These are phyloP conservation scores for Candida odintsovae DNA, from an alignment of 805 yeast genomes.

Conservation along the genomic window DNA sequence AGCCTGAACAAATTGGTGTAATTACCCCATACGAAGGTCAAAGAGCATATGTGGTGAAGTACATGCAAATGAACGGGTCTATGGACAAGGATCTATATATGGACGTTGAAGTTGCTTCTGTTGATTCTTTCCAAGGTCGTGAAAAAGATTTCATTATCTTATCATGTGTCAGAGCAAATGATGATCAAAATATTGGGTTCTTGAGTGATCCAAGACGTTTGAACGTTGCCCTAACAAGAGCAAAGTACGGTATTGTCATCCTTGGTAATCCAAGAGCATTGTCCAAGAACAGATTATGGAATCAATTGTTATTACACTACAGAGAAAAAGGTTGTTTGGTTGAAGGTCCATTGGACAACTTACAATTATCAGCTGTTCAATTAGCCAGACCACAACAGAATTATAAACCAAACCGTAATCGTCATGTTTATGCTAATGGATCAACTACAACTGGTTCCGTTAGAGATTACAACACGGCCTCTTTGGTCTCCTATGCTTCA, in stretches of 20 bases:
- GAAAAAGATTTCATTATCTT: conserved; percentile 78
- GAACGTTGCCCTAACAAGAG: conserved; percentile 87
- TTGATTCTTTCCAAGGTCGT: conserved; percentile 93
- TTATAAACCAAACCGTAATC: conserved; percentile 7
- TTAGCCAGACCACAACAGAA: conserved; percentile 26
- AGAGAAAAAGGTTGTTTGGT: conserved; percentile 84
- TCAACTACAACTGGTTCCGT: conserved; percentile 15
- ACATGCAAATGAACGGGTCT: conserved; percentile 68
- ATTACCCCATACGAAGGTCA: conserved; percentile 96
- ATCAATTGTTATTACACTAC: conserved; percentile 66
- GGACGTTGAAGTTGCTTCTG: conserved; percentile 84
- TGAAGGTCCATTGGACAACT: conserved; percentile 79
- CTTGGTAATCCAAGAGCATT: conserved; percentile 82
- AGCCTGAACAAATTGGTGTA: conserved; percentile 81
- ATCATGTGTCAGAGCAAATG: conserved; percentile 80
- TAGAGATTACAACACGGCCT: conserved; percentile 31
- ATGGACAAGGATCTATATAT: conserved; percentile 58
- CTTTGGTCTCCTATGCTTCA: conserved; percentile 32
- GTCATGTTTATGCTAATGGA: conserved; percentile 2
- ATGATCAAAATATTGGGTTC: conserved; percentile 71
- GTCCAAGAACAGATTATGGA: conserved; percentile 71
- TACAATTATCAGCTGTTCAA: conserved; percentile 67
- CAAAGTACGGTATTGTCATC: conserved; percentile 72
- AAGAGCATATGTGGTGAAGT: conserved; percentile 72
- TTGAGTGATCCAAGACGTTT: conserved; percentile 79